These are phyloP conservation scores for Aspergillus nanangensis DNA, from an alignment of 495 filamentous ascomycete species.

Conservation along the genomic window DNA sequence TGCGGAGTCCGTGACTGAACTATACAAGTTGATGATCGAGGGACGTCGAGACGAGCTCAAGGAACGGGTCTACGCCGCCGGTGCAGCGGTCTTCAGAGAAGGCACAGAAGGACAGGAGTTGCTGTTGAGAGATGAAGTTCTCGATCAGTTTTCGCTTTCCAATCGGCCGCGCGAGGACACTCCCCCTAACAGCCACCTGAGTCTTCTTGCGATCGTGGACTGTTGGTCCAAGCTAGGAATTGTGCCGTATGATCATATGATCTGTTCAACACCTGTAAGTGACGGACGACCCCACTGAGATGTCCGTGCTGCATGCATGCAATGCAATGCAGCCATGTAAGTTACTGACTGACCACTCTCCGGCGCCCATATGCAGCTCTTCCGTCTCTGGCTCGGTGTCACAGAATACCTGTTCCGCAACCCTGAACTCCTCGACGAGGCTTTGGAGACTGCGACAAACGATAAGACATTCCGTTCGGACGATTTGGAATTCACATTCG, in stretches of 20 bases:
- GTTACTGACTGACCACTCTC: no score
- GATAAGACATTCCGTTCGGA: conserved; percentile 86
- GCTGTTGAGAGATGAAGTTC: conserved; percentile 73
- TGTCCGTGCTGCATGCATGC: not conserved
- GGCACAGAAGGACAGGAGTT: conserved; percentile 55
- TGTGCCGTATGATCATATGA: conserved; percentile 98
- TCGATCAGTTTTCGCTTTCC: conserved; percentile 82
- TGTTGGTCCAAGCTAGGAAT: conserved; percentile 94
- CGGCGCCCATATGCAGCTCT: no score
- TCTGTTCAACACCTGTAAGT: conserved; percentile 87
- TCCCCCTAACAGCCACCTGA: conserved; percentile 86
- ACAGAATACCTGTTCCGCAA: conserved; percentile 94
- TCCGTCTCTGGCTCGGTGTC: conserved; percentile 96
- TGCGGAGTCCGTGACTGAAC: conserved; percentile 83
- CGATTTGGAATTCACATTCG: conserved; percentile 96
- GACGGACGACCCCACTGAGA: not conserved
- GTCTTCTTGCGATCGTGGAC: conserved; percentile 95
- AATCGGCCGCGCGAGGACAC: conserved; percentile 55
- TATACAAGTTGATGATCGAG: conserved; percentile 93
- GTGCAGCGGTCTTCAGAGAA: conserved; percentile 70
- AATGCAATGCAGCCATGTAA: not conserved
- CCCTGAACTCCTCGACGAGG: conserved; percentile 75
- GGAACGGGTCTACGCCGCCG: conserved; percentile 69
- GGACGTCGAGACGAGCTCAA: conserved; percentile 78
- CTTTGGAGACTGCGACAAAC: conserved; percentile 76